Evolutionary conservation across 805 yeast species (phyloP).

Genomic region (Yarrowia hollandica): DNA sequence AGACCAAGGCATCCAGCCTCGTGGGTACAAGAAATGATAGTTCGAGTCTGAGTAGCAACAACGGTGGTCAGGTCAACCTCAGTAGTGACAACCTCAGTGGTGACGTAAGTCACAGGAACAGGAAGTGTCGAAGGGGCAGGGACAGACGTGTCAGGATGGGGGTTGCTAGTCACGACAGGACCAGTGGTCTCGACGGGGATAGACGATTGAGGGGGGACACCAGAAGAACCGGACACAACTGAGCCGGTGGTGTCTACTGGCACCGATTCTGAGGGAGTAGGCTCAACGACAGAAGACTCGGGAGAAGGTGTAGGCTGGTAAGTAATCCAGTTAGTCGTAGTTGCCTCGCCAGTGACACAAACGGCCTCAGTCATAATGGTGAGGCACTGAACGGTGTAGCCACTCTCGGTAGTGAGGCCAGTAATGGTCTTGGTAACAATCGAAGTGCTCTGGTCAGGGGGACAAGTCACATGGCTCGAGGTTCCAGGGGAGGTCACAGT

Average conservation of each 20-base stretch:
- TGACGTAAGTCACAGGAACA: constrained; percentile 2
- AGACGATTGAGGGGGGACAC: not conserved
- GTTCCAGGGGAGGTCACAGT: not conserved
- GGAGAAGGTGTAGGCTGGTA: constrained; percentile 15
- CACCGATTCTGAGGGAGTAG: not conserved
- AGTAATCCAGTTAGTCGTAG: constrained; percentile 15
- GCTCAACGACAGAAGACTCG: not conserved
- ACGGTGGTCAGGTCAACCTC: constrained; percentile 16
- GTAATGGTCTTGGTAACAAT: constrained; percentile 1
- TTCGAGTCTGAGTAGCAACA: not conserved
- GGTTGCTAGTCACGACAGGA: not conserved
- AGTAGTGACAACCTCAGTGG: constrained; percentile 13
- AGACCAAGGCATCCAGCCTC: constrained; percentile 10
- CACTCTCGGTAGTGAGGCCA: not conserved
- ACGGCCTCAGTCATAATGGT: constrained; percentile 9
- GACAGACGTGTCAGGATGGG: not conserved
- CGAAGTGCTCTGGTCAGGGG: constrained; percentile 5
- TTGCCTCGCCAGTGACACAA: constrained; percentile 1
- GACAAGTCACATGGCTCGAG: not conserved
- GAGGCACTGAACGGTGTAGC: constrained; percentile 4
- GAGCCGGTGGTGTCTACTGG: not conserved
- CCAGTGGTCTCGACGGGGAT: not conserved
- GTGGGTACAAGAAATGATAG: constrained; percentile 8
- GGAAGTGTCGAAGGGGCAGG: not conserved
- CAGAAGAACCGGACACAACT: not conserved